phyloP scores from a whole-genome alignment of 1,139 yeast genomes.

The Sugiyamaella japonica region DNA sequence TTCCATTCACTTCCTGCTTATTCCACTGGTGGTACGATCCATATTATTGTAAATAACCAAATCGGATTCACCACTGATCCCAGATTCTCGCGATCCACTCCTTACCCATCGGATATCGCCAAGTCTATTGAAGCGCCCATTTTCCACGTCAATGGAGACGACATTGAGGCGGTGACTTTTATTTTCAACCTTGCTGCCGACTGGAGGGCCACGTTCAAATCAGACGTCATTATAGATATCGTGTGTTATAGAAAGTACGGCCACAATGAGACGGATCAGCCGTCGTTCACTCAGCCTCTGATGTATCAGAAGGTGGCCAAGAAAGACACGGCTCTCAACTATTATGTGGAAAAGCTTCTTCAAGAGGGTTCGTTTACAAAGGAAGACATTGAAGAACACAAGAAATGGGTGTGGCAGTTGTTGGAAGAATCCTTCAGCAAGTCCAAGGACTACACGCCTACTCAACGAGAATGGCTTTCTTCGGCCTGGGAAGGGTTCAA shows the following conservation, averaged over 20 bases:
- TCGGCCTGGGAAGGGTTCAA: conserved; percentile 99
- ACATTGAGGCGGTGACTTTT: conserved; percentile 88
- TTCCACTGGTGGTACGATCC: conserved; percentile 98
- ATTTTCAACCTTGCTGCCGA: conserved; percentile 96
- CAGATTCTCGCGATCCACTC: conserved; percentile 94
- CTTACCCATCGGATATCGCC: conserved; percentile 97
- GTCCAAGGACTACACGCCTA: conserved; percentile 87
- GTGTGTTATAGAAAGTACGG: conserved; percentile 99
- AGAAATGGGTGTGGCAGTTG: conserved; percentile 95
- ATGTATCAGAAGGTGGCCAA: conserved; percentile 91
- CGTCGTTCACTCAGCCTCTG: conserved; percentile 95
- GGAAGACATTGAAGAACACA: conserved; percentile 92
- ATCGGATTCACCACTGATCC: conserved; percentile 99
- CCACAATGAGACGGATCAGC: conserved; percentile 99
- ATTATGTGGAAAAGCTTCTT: conserved; percentile 75
- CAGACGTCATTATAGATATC: conserved; percentile 93
- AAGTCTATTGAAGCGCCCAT: conserved; percentile 96
- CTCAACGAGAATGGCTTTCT: conserved; percentile 96
- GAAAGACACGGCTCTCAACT: conserved; percentile 84
- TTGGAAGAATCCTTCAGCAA: conserved; percentile 87
- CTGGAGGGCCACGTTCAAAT: conserved; percentile 95
- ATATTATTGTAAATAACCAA: conserved; percentile 94
- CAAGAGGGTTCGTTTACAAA: conserved; percentile 85
- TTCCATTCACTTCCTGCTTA: conserved; percentile 89
- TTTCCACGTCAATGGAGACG: conserved; percentile 99